phyloP scores from a whole-genome alignment of 2,329 filamentous ascomycete species.

The Fusarium chuoi region DNA sequence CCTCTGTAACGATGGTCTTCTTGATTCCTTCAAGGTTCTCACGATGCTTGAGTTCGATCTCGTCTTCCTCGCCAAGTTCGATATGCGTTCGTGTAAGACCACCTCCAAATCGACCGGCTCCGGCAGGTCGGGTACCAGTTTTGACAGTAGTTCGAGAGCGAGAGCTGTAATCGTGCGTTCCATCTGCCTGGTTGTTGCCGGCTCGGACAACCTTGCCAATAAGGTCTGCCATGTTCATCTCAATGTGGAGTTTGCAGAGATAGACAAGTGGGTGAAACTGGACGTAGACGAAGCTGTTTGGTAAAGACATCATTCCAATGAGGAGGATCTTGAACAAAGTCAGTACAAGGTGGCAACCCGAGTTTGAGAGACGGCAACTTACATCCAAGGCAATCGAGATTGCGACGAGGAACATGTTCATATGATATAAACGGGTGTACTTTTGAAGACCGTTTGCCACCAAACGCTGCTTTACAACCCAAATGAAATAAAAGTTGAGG shows the following conservation, averaged over 20 bases:
- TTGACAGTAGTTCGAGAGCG: constrained; percentile 32
- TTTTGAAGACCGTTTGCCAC: constrained; percentile 60
- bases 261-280: constrained; percentile 40
- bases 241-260: constrained; percentile 38
- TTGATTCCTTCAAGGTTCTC: constrained; percentile 39
- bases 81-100: constrained; percentile 40
- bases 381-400: constrained; percentile 44
- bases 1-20: constrained; percentile 38
- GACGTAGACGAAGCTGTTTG: constrained; percentile 39
- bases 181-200: constrained; percentile 16
- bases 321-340: constrained; percentile 25
- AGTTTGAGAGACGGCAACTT: not conserved
- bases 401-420: constrained; percentile 43
- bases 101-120: constrained; percentile 28
- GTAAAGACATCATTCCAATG: constrained; percentile 39
- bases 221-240: constrained; percentile 42
- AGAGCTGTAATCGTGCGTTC: constrained; percentile 35
- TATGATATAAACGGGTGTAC: constrained; percentile 57
- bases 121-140: constrained; percentile 13
- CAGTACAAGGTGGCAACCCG: not conserved
- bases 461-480: constrained; percentile 55
- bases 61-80: constrained; percentile 41
- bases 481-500: constrained; percentile 59
- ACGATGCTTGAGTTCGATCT: constrained; percentile 40
- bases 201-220: constrained; percentile 39